Conservation (phyloP, 2,329 filamentous ascomycete genomes). For the Pestalotiopsis sp. region DNA sequence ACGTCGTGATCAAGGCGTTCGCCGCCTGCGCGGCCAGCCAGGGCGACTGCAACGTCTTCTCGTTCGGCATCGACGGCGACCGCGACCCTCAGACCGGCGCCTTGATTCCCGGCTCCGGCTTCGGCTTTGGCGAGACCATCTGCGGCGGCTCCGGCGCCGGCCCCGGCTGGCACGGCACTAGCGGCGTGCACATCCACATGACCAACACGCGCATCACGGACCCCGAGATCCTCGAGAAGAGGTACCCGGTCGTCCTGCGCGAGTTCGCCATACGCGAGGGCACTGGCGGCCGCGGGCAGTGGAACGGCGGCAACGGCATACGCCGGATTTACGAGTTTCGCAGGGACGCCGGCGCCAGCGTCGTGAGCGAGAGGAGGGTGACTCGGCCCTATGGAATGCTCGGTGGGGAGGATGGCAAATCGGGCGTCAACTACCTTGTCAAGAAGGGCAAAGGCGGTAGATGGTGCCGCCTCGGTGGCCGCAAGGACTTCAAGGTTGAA, state of each 20-base stretch:
- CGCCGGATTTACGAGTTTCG: slow-evolving; percentile 73
- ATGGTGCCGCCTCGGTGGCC: slow-evolving; percentile 58
- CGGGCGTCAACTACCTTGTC: slow-evolving; percentile 72
- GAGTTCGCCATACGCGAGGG: slow-evolving; percentile 63
- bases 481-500: slow-evolving; percentile 62
- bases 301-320: slow-evolving; percentile 68
- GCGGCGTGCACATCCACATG: slow-evolving; percentile 74
- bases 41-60: slow-evolving; percentile 78
- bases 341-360: slow-evolving; percentile 69
- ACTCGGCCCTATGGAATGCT: slow-evolving; percentile 72
- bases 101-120: slow-evolving; percentile 43
- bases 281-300: slow-evolving; percentile 61
- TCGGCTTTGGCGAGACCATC: slow-evolving; percentile 80
- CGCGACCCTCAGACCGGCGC: slow-evolving; percentile 20
- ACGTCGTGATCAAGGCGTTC: slow-evolving; percentile 24
- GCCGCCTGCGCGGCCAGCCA: slow-evolving; percentile 64
- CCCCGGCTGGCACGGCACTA: slow-evolving; percentile 66
- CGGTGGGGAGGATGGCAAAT: slow-evolving; percentile 67
- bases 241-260: slow-evolving; percentile 69
- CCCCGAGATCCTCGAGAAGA: slow-evolving; percentile 68
- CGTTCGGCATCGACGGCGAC: slow-evolving; percentile 67
- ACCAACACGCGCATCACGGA: slow-evolving; percentile 77
- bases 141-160: slow-evolving; percentile 72
- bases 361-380: slow-evolving; percentile 72
- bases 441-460: slow-evolving; percentile 21